Evolutionary conservation across 2,329 filamentous ascomycete genomes (phyloP).

Genomic region (Exophiala sp.): DNA sequence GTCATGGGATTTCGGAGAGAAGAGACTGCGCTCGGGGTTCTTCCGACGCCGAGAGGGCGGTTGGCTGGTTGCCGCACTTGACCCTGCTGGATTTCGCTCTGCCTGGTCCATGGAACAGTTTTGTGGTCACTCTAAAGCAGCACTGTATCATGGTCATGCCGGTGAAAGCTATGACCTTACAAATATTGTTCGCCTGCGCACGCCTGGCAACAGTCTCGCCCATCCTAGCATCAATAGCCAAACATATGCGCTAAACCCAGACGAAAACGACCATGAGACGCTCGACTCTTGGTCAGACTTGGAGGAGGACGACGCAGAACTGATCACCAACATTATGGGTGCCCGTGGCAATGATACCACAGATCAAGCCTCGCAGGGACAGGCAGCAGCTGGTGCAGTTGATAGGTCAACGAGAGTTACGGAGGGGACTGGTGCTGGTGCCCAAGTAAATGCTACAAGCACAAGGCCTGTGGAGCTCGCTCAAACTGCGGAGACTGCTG

Average conservation of each 20-base stretch:
- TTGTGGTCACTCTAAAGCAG: constrained; percentile 33
- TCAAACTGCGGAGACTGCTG: too few species aligned
- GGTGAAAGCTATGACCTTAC: constrained; percentile 27
- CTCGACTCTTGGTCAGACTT: constrained; percentile 16
- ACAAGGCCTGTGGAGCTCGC: too few species aligned
- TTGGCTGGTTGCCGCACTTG: constrained; percentile 47
- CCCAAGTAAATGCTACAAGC: too few species aligned
- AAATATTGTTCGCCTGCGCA: constrained; percentile 23
- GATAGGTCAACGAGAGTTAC: neutral
- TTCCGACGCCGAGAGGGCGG: constrained; percentile 32
- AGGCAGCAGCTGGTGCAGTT: neutral
- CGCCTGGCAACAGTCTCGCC: constrained; percentile 23
- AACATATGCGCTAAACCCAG: constrained; percentile 16
- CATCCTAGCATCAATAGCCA: constrained; percentile 17
- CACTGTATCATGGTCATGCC: constrained; percentile 21
- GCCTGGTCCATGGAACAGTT: constrained; percentile 37
- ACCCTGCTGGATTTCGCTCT: constrained; percentile 41
- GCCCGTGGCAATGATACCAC: neutral
- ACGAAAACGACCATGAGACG: constrained; percentile 20
- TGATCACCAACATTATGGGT: neutral
- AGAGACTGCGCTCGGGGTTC: constrained; percentile 6
- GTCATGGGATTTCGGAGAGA: constrained; percentile 28
- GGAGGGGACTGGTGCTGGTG: too few species aligned
- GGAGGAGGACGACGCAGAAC: constrained; percentile 1
- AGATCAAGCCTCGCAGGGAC: neutral